A percentile compares a stretch with the other conserved stretches of the same genome.
Evolutionary conservation across 177 flowering plant species (phyloP).

Genomic region (Telopea speciosissima): DNA sequence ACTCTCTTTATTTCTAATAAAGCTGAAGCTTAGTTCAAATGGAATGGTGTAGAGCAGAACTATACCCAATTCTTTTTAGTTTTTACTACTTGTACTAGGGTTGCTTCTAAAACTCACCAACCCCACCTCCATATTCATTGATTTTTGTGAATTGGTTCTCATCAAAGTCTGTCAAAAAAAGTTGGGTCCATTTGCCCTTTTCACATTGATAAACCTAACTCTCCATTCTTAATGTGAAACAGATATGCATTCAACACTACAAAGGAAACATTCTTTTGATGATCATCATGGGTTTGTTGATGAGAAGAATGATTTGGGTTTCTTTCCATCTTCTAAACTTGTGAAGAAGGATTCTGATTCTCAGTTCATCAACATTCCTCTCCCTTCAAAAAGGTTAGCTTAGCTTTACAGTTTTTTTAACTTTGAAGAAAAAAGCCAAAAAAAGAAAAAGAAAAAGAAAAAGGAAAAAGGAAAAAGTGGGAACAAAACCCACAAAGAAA

Average conservation of each 20-base stretch:
- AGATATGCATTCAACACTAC: conserved; percentile 27
- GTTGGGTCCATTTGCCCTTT: background rate
- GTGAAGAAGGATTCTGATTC: conserved; percentile 32
- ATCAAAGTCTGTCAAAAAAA: background rate
- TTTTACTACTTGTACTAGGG: conserved; percentile 18
- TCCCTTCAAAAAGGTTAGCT: conserved; percentile 39
- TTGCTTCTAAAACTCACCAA: conserved; percentile 16
- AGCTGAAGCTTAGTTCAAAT: conserved; percentile 15
- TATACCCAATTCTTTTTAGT: conserved; percentile 5
- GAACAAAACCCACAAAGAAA: no score
- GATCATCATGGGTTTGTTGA: conserved; percentile 37
- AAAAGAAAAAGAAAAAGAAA: no score
- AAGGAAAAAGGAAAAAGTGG: no score
- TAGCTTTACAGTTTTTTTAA: conserved; percentile 7
- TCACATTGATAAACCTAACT: background rate
- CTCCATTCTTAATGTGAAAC: conserved; percentile 4
- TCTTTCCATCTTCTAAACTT: conserved; percentile 22
- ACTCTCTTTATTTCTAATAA: conserved; percentile 9
- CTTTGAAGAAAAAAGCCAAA: background rate
- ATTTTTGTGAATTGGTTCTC: background rate
- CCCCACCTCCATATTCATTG: background rate
- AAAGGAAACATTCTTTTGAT: conserved; percentile 27
- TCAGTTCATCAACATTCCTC: conserved; percentile 23
- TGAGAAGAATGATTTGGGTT: conserved; percentile 28
- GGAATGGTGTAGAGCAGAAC: conserved; percentile 8